Conservation (phyloP, 78 protist species). For the Anaeramoeba flamelloides region DNA sequence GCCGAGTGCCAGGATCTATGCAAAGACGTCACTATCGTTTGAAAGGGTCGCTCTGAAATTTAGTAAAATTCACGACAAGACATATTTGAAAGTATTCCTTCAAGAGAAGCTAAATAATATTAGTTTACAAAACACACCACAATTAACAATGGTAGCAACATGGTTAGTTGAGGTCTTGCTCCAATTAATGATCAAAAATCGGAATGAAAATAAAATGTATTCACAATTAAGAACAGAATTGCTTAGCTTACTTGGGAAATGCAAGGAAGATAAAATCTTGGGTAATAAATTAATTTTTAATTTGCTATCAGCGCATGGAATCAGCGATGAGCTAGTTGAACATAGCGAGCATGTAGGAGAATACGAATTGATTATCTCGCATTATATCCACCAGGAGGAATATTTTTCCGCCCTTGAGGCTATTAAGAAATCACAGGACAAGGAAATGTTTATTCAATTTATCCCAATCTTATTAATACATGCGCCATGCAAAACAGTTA, state of each 20-base stretch:
- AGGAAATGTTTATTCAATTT: slow-evolving; percentile 57
- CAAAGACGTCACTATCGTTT: slow-evolving; percentile 39
- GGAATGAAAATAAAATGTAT: no score
- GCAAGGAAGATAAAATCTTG: slow-evolving; percentile 25
- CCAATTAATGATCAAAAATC: no score
- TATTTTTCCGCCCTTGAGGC: slow-evolving; percentile 35
- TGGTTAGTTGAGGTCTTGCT: slow-evolving; percentile 66
- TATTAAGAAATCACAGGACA: slow-evolving; percentile 21
- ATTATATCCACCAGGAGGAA: slow-evolving; percentile 33
- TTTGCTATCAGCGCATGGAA: slow-evolving; percentile 63
- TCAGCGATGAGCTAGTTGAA: slow-evolving; percentile 50
- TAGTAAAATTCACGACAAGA: slow-evolving; percentile 1
- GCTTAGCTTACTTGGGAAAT: no score
- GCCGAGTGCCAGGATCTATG: slow-evolving; percentile 48
- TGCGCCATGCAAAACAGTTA: slow-evolving; percentile 50
- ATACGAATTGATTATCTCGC: slow-evolving; percentile 58
- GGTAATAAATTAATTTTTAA: slow-evolving; percentile 45
- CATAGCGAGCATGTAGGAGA: slow-evolving; percentile 54
- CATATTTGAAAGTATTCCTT: slow-evolving; percentile 10
- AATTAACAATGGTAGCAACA: slow-evolving; percentile 50
- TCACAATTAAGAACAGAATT: no score
- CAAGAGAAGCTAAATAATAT: not conserved
- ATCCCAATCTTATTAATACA: slow-evolving; percentile 58
- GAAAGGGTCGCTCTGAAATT: slow-evolving; percentile 63
- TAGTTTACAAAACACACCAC: no score